Evolutionary conservation across 2,329 filamentous ascomycete species (phyloP).

Genomic region (Dryadomyces sulphureus): DNA sequence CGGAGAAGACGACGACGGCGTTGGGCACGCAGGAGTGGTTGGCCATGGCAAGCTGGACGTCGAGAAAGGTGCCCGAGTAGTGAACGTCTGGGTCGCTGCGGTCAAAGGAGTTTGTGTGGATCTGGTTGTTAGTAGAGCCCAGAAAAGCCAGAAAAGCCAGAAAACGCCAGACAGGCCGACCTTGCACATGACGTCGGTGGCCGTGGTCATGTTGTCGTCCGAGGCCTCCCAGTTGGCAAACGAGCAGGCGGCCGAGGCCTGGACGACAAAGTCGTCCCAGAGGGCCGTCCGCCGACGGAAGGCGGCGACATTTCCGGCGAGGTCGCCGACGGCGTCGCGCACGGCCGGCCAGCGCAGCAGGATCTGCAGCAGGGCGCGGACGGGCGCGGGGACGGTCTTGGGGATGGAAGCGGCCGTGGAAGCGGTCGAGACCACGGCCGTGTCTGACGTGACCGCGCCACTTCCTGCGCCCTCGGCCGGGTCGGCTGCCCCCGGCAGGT

Average conservation of each 20-base stretch:
- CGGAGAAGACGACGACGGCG: constrained; percentile 39
- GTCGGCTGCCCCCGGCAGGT: neutral
- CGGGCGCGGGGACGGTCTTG: constrained; percentile 32
- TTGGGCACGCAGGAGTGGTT: constrained; percentile 51
- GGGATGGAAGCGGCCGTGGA: neutral
- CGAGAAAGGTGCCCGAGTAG: constrained; percentile 39
- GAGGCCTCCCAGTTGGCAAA: constrained; percentile 25
- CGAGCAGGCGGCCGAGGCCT: constrained; percentile 33
- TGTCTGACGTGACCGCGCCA: neutral
- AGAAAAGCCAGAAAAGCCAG: neutral
- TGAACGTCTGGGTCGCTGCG: constrained; percentile 36
- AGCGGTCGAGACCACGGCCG: too few species aligned
- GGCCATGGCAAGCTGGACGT: constrained; percentile 39
- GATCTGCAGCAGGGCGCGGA: constrained; percentile 37
- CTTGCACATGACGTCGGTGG: constrained; percentile 36
- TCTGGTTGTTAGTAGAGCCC: constrained; percentile 14
- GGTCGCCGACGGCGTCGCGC: constrained; percentile 17
- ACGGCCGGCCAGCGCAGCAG: constrained; percentile 23
- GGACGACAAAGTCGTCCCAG: constrained; percentile 33
- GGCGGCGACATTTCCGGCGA: constrained; percentile 31
- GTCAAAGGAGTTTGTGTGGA: constrained; percentile 48
- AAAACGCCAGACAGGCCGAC: constrained; percentile 16
- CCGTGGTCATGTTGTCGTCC: constrained; percentile 21
- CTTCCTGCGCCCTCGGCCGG: constrained; percentile 7
- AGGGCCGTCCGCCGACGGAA: constrained; percentile 20